A percentile compares a stretch with the other conserved stretches of the same genome.
phyloP scores from a whole-genome alignment of 805 yeast species.

The Candida namnaoensis region DNA sequence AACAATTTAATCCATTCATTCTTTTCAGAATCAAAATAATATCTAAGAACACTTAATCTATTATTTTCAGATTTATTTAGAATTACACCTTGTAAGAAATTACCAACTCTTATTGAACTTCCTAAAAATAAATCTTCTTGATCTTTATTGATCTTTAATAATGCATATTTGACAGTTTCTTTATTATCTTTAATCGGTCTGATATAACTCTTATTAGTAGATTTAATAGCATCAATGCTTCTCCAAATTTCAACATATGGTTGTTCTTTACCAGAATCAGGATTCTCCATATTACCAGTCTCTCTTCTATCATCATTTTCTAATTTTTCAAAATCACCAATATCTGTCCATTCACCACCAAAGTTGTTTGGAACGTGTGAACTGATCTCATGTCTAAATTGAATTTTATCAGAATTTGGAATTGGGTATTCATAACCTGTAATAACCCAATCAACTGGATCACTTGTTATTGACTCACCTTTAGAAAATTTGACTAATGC shows the following conservation, averaged over 20 bases:
- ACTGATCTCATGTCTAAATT: constrained; percentile 1
- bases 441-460: constrained; percentile 13
- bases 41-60: not conserved
- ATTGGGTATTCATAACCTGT: constrained; percentile 16
- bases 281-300: constrained; percentile 36
- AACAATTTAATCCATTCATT: no score
- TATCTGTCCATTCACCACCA: constrained; percentile 17
- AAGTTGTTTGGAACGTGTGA: not conserved
- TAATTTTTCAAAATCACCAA: constrained; percentile 32
- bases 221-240: constrained; percentile 26
- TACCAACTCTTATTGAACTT: constrained; percentile 1
- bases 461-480: no score
- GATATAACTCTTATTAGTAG: constrained; percentile 13
- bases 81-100: not conserved
- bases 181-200: no score
- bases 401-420: not conserved
- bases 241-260: constrained; percentile 44
- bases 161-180: no score
- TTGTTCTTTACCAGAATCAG: constrained; percentile 26
- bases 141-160: no score
- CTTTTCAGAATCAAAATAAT: not conserved
- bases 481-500: not conserved
- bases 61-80: not conserved
- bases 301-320: constrained; percentile 33
- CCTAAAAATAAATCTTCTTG: not conserved